Conservation (phyloP, 495 filamentous ascomycete genomes). For the Penicillium coprophilum region DNA sequence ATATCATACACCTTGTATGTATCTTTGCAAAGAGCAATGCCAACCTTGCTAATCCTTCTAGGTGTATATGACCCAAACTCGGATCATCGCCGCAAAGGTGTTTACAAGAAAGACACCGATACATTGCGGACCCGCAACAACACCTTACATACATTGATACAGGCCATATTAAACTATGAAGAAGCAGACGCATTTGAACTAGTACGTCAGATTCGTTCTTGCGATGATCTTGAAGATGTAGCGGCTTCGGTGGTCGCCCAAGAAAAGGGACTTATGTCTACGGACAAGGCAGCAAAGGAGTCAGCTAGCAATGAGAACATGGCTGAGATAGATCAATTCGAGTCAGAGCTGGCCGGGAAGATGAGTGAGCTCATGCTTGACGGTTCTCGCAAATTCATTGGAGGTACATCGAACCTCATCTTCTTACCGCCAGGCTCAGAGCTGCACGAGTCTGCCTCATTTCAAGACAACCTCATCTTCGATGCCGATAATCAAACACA, state of each 20-base stretch:
- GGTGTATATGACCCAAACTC: conserved; percentile 93
- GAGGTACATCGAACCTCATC: conserved; percentile 91
- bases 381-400: conserved; percentile 88
- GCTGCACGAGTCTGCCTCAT: conserved; percentile 46
- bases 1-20: conserved; percentile 72
- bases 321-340: conserved; percentile 59
- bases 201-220: conserved; percentile 83
- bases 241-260: conserved; percentile 73
- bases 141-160: conserved; percentile 86
- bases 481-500: conserved; percentile 11
- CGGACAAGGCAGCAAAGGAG: conserved; percentile 17
- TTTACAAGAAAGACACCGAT: conserved; percentile 93
- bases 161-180: conserved; percentile 85
- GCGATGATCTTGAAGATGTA: conserved; percentile 87
- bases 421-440: conserved; percentile 63
- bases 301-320: conserved; percentile 31
- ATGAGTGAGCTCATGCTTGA: conserved; percentile 93
- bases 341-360: conserved; percentile 84
- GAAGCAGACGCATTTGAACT: conserved; percentile 78
- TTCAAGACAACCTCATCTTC: conserved; percentile 20
- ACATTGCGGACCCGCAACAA: conserved; percentile 82
- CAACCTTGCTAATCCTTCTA: conserved; percentile 14
- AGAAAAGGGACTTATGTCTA: conserved; percentile 41
- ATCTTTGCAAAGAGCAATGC: neutral
- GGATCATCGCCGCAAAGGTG: conserved; percentile 93